phyloP scores from a whole-genome alignment of 2,329 filamentous ascomycete genomes.

The Pseudofabraea citricarpa region DNA sequence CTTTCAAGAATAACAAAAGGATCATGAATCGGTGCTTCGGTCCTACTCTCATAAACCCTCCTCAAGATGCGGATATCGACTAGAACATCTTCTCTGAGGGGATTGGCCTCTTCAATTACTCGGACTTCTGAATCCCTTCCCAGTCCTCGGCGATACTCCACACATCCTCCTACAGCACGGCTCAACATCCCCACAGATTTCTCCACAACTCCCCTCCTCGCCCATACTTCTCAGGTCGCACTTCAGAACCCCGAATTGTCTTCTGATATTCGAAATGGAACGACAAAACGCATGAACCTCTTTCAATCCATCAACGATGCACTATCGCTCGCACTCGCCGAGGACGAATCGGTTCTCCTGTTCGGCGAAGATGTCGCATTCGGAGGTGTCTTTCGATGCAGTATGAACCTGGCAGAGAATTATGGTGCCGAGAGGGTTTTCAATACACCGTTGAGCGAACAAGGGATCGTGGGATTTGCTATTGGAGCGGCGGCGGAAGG shows the following conservation, averaged over 20 bases:
- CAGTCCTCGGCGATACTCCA: constrained; percentile 20
- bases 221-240: constrained; percentile 71
- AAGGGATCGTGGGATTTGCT: constrained; percentile 90
- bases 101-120: constrained; percentile 5
- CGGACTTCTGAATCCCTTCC: constrained; percentile 1
- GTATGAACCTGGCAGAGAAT: constrained; percentile 82
- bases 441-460: constrained; percentile 91
- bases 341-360: constrained; percentile 80
- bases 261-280: constrained; percentile 55
- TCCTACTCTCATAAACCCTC: no score
- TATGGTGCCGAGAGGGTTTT: constrained; percentile 89
- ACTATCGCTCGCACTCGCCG: constrained; percentile 72
- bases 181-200: constrained; percentile 90
- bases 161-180: constrained; percentile 48
- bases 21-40: constrained; percentile 7
- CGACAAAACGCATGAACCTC: constrained; percentile 84
- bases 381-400: constrained; percentile 92
- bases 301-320: constrained; percentile 94
- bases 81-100: constrained; percentile 7
- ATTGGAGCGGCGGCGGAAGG: constrained; percentile 87
- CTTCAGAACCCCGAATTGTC: constrained; percentile 70
- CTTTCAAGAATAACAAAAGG: constrained; percentile 3
- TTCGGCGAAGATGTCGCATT: constrained; percentile 98
- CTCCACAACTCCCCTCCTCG: constrained; percentile 71
- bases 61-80: constrained; percentile 17